Percentiles rank a stretch among this genome's conserved stretches.
Conservation (phyloP, 768 basidiomycete genomes). For the Coprinopsis strossmayeri region DNA sequence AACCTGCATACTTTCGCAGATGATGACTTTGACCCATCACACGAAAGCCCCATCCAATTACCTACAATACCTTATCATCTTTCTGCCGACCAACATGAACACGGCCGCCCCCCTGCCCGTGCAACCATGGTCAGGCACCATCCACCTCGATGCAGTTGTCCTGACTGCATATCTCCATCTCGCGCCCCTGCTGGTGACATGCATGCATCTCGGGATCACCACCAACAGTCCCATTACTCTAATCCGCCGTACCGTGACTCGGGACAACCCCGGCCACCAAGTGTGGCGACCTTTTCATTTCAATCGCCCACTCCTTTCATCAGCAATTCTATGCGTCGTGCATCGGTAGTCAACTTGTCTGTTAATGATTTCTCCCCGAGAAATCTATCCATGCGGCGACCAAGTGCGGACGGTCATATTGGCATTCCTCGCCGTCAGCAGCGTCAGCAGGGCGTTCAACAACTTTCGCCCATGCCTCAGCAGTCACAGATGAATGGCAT, state of each 20-base stretch:
- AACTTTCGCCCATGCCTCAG: not conserved
- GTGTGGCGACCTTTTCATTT: not conserved
- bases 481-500: not conserved
- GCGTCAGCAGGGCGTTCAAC: not conserved
- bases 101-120: not conserved
- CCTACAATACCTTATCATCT: not conserved
- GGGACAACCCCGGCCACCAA: not conserved
- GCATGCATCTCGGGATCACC: not conserved
- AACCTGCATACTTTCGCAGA: slow-evolving; percentile 8
- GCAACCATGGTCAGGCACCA: not conserved
- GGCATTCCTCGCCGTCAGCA: not conserved
- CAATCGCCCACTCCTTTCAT: not conserved
- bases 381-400: not conserved
- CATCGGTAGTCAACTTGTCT: not conserved
- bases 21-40: slow-evolving; percentile 6
- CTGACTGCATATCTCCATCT: too few relatives aligned
- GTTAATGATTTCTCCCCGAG: not conserved
- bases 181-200: too few relatives aligned
- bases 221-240: not conserved
- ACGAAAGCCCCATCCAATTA: not conserved
- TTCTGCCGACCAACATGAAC: not conserved
- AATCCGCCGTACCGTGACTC: not conserved
- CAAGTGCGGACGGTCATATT: not conserved
- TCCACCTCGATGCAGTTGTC: too few relatives aligned
- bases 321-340: too few relatives aligned